Conservation (phyloP, 257 asterid genomes). For the Catharanthus roseus region DNA sequence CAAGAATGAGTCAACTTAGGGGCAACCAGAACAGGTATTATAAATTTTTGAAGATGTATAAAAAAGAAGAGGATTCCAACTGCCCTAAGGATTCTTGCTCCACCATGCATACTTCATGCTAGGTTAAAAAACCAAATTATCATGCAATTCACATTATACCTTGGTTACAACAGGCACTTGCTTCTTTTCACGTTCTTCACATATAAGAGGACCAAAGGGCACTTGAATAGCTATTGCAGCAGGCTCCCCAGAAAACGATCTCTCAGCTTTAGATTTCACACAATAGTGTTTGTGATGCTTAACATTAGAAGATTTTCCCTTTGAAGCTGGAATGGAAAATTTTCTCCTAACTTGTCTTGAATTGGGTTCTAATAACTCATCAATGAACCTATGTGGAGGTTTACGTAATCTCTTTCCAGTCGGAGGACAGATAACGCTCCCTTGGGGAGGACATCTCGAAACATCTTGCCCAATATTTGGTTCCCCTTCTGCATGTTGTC, state of each 20-base stretch:
- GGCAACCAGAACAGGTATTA: background rate
- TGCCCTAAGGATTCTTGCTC: background rate
- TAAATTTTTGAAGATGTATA: background rate
- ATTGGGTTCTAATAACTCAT: slow-evolving; percentile 54
- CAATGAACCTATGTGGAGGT: slow-evolving; percentile 92
- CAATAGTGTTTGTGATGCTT: slow-evolving; percentile 45
- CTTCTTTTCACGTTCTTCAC: slow-evolving; percentile 39
- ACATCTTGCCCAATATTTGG: slow-evolving; percentile 25
- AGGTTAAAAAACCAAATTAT: background rate
- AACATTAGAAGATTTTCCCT: slow-evolving; percentile 37
- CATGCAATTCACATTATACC: slow-evolving; percentile 4
- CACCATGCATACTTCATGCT: slow-evolving; percentile 5
- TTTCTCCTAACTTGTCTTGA: slow-evolving; percentile 36
- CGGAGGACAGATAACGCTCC: slow-evolving; percentile 22
- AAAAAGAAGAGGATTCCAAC: background rate
- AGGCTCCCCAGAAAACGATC: slow-evolving; percentile 46
- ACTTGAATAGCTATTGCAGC: slow-evolving; percentile 80
- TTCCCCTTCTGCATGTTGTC: slow-evolving; percentile 25
- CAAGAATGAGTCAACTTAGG: background rate
- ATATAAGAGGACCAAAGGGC: slow-evolving; percentile 73
- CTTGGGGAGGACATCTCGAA: slow-evolving; percentile 19
- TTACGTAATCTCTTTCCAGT: slow-evolving; percentile 73
- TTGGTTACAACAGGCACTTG: slow-evolving; percentile 14
- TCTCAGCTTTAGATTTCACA: slow-evolving; percentile 33
- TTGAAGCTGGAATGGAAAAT: slow-evolving; percentile 34